These are phyloP conservation scores for Trametes versicolor DNA, from an alignment of 1,284 basidiomycete species.

Conservation along the genomic window DNA sequence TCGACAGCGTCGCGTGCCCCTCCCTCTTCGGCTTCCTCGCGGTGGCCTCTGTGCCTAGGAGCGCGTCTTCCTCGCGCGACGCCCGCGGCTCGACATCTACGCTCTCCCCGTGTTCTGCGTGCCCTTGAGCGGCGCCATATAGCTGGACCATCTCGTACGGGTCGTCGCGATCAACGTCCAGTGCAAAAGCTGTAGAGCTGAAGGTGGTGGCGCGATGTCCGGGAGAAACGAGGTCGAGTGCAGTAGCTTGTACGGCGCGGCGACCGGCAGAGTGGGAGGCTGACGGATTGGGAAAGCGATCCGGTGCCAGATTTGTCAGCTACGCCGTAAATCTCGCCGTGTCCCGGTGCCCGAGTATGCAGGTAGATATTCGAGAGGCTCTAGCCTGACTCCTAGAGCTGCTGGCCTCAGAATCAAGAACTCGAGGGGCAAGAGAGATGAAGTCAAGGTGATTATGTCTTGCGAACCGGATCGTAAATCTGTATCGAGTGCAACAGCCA, in stretches of 20 bases:
- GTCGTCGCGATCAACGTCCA: slow-evolving; percentile 40
- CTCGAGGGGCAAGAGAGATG: no score
- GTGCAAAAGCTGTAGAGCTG: slow-evolving; percentile 13
- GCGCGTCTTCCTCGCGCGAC: slow-evolving; percentile 52
- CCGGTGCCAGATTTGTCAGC: slow-evolving; percentile 35
- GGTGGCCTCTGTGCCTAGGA: slow-evolving; percentile 58
- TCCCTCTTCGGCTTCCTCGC: slow-evolving; percentile 52
- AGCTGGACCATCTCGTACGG: slow-evolving; percentile 69
- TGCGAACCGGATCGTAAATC: background rate
- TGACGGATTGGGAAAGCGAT: slow-evolving; percentile 22
- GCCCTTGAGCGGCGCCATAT: slow-evolving; percentile 61
- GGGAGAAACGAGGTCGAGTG: slow-evolving; percentile 24
- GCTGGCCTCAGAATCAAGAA: no score
- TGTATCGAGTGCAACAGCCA: slow-evolving; percentile 15
- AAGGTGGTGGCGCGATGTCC: slow-evolving; percentile 20
- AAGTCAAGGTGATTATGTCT: no score
- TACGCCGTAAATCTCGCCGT: background rate
- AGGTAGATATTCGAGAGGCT: no score
- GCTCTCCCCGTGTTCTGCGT: slow-evolving; percentile 24
- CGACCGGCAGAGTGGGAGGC: slow-evolving; percentile 12
- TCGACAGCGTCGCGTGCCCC: slow-evolving; percentile 72
- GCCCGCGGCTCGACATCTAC: slow-evolving; percentile 30
- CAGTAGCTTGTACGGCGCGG: slow-evolving; percentile 28
- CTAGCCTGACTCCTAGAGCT: no score
- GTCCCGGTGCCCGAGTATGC: background rate